Evolutionary conservation across 225 moss, liverwort and hornwort species (phyloP), one percentile per base, ranked within the genome.

Genomic region (Physcomitrium patens): DNA sequence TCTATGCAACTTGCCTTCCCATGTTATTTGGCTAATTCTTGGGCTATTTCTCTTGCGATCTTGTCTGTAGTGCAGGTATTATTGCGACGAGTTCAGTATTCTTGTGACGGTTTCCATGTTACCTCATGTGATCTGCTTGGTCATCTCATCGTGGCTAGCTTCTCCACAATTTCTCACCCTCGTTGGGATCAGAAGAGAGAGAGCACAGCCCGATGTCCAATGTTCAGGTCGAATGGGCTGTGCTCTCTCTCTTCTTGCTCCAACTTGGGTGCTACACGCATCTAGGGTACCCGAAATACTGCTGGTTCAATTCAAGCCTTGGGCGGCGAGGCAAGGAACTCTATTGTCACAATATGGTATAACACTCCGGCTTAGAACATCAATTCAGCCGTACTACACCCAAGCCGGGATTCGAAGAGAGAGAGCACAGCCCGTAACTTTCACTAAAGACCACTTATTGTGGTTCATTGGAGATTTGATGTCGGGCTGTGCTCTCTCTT

Each of bases 401-500:
- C 76, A 84, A 88, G 88, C 64, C 79, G 84, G 86, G 82, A 84
- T 81, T 81, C 86, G 90, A 91, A 88, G 90, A 91, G 90, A 91
- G 90, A 91, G 90, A 91, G 90, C 88, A 91, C 90, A 91, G 86
- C 88, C 90, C 90, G 69, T 41, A 66, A 62, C 54, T 75, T 49
- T 65, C 76, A 23, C 75, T 55, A 6, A 10, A 6, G 41, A 61
- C 76, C 63, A 23, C 68, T 57, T 73, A 20, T 26, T 20, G 67
- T 64, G 49, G 57, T 72, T 76, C 63, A 24, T 47, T 12, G 78
- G 47, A 47, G 77, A 52, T 55, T 37, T 76, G 76, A 53, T 74
- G 84, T 70, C 74, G 74, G 90, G 88, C 90, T 91, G 86, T 91
- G 86, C 86, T 86, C 88, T 82, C 86, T 88, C 90, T 91, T 84